phyloP scores from a whole-genome alignment of 2,329 filamentous ascomycete genomes.

The Leptodontidium sp. region DNA sequence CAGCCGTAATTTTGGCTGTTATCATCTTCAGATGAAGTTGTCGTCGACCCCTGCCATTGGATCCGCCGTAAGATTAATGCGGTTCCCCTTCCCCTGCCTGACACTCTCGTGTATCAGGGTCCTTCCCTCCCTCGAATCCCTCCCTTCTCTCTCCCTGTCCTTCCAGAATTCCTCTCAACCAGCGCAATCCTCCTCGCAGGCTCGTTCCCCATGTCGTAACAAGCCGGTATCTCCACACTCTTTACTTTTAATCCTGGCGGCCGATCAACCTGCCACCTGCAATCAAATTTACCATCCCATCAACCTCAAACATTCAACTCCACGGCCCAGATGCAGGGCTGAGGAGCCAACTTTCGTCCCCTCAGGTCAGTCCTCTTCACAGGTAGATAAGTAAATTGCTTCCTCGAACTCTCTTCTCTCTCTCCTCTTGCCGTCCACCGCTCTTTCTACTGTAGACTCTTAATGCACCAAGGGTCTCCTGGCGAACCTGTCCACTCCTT shows the following conservation, averaged over 20 bases:
- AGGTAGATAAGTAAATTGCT: conserved; percentile 37
- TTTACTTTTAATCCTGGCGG: conserved; percentile 48
- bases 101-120: conserved; percentile 28
- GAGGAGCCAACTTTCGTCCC: neutral
- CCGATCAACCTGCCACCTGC: conserved; percentile 52
- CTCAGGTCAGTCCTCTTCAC: neutral
- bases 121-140: neutral
- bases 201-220: conserved; percentile 13
- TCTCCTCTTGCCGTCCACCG: conserved; percentile 23
- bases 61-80: conserved; percentile 39
- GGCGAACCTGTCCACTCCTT: conserved; percentile 47
- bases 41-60: conserved; percentile 35
- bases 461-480: conserved; percentile 41
- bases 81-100: conserved; percentile 28
- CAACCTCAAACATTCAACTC: conserved; percentile 58
- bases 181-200: conserved; percentile 20
- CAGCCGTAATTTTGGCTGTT: conserved; percentile 33
- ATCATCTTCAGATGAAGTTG: conserved; percentile 28
- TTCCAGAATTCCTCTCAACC: conserved; percentile 33
- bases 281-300: conserved; percentile 53
- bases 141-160: conserved; percentile 21
- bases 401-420: conserved; percentile 35
- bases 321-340: conserved; percentile 32
- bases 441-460: conserved; percentile 25
- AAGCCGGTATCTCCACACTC: conserved; percentile 36